phyloP scores from a whole-genome alignment of 805 yeast species.

The Candida michaelii region DNA sequence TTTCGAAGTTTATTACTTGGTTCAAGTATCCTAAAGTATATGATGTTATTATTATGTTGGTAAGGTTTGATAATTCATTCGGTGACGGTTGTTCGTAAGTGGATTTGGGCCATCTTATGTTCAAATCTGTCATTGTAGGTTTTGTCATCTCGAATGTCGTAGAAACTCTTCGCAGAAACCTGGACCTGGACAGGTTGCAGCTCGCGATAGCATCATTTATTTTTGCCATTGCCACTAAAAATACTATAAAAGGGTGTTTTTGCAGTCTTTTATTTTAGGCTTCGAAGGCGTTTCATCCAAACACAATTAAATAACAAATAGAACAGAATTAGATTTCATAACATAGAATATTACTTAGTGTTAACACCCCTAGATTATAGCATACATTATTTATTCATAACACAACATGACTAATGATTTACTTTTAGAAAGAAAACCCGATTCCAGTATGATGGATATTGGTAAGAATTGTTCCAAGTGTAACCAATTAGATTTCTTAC shows the following conservation, averaged over 20 bases:
- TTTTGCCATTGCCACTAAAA: conserved; percentile 5
- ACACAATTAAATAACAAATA: no score
- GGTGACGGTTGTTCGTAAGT: conserved; percentile 45
- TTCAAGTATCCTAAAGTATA: conserved; percentile 70
- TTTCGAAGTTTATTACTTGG: conserved; percentile 69
- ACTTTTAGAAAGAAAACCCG: conserved; percentile 2
- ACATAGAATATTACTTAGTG: no score
- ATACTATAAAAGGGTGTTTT: neutral
- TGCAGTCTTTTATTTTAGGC: no score
- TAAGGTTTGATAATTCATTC: conserved; percentile 44
- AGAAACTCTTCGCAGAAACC: no score
- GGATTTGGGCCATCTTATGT: conserved; percentile 69
- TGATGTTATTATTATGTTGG: conserved; percentile 51
- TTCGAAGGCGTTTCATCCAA: no score
- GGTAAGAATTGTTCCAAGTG: conserved; percentile 60
- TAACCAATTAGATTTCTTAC: conserved; percentile 55
- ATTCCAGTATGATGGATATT: conserved; percentile 43
- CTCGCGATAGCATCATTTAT: neutral
- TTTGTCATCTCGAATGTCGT: conserved; percentile 10
- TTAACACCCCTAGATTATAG: no score
- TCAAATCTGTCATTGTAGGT: conserved; percentile 46
- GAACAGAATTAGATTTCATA: no score
- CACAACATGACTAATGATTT: conserved; percentile 4
- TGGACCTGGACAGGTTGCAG: no score
- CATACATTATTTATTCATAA: no score